phyloP scores from a whole-genome alignment of 1,139 yeast genomes.

The Suhomyces kunorum region DNA sequence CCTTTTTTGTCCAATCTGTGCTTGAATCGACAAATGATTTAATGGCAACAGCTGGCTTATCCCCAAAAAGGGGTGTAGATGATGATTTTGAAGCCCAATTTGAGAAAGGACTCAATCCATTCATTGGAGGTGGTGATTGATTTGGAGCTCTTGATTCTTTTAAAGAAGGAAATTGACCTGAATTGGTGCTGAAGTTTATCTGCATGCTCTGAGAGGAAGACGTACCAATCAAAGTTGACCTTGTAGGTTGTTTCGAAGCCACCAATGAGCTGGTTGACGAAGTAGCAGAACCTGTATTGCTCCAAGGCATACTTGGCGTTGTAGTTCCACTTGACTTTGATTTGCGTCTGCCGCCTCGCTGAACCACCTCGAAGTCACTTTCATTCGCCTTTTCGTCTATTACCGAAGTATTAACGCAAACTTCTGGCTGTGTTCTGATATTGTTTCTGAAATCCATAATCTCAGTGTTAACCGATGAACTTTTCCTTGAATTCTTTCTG shows the following conservation, averaged over 20 bases:
- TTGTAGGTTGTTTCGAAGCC: not conserved
- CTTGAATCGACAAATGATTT: not conserved
- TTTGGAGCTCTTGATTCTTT: slow-evolving; percentile 1
- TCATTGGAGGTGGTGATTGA: not conserved
- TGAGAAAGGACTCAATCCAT: slow-evolving; percentile 31
- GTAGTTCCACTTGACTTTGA: slow-evolving; percentile 14
- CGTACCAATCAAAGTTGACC: not conserved
- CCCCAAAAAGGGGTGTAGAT: slow-evolving; percentile 19
- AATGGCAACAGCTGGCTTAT: slow-evolving; percentile 7
- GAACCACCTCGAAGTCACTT: slow-evolving; percentile 36
- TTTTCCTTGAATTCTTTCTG: slow-evolving; percentile 31
- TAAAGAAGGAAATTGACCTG: slow-evolving; percentile 8
- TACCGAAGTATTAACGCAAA: slow-evolving; percentile 22
- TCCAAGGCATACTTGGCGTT: slow-evolving; percentile 12
- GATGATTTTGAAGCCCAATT: slow-evolving; percentile 33
- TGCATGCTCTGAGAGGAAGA: not conserved
- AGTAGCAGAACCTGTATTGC: not conserved
- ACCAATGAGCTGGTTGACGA: slow-evolving; percentile 6
- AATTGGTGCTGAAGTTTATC: not conserved
- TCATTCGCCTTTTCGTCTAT: slow-evolving; percentile 26
- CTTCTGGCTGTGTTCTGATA: slow-evolving; percentile 25
- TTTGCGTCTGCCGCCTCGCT: slow-evolving; percentile 24
- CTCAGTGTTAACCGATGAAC: slow-evolving; percentile 27
- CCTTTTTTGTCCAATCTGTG: slow-evolving; percentile 10
- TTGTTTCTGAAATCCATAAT: slow-evolving; percentile 25